Conservation (phyloP, 1,284 basidiomycete species). For the Cryptococcus sp. region DNA sequence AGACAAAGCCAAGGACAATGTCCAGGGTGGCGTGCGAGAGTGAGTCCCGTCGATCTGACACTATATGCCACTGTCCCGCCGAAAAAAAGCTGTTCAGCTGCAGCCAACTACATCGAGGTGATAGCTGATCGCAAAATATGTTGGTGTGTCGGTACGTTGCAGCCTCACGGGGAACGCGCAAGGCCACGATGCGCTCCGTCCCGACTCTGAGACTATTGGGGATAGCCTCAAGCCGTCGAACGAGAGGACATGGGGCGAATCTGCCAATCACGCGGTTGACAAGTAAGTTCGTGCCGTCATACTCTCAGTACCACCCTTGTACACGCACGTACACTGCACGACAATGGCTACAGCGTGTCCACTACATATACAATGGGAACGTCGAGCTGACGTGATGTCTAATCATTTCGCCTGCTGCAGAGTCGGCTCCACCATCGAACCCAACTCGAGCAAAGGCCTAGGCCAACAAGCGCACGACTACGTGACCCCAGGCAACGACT, state of each 20-base stretch:
- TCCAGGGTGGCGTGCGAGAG: conserved; percentile 14
- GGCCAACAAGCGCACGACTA: conserved; percentile 18
- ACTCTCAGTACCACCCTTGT: too few species aligned
- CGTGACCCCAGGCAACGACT: conserved; percentile 23
- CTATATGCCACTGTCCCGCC: neutral
- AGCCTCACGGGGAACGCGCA: conserved; percentile 14
- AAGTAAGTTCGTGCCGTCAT: conserved; percentile 13
- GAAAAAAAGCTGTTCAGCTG: neutral
- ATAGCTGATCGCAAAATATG: too few species aligned
- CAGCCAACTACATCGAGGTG: too few species aligned
- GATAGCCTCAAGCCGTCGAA: conserved; percentile 18
- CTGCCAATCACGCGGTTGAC: conserved; percentile 15
- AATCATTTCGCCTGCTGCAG: conserved; percentile 4
- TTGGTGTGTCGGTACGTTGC: neutral
- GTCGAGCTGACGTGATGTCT: too few species aligned
- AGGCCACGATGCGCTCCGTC: conserved; percentile 16
- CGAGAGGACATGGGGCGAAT: conserved; percentile 11
- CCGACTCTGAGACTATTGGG: conserved; percentile 8
- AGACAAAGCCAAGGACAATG: conserved; percentile 19
- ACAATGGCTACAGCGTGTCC: too few species aligned
- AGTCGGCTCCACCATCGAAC: conserved; percentile 14
- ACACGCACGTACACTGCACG: too few species aligned
- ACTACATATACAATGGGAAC: neutral
- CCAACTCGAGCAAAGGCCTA: conserved; percentile 18
- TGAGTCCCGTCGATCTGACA: conserved; percentile 9